Conservation (phyloP, 495 filamentous ascomycete species). For the Xylaria palmicola region DNA sequence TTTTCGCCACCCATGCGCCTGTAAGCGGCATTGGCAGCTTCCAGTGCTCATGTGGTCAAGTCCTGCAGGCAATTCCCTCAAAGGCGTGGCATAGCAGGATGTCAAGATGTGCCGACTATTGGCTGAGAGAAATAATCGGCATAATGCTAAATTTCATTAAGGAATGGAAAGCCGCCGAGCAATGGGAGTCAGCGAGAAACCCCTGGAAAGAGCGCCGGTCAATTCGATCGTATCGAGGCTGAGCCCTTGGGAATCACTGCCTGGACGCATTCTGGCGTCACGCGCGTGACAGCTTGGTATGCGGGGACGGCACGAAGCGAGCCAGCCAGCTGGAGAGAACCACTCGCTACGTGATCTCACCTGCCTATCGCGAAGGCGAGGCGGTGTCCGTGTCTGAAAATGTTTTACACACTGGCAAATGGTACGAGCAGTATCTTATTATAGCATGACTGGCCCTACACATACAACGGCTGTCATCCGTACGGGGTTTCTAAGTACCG, state of each 20-base stretch:
- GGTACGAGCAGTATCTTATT: constrained; percentile 1
- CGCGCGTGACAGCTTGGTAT: constrained; percentile 9
- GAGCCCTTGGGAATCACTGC: constrained; percentile 4
- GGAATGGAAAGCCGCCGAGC: not conserved
- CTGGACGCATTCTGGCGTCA: constrained; percentile 8
- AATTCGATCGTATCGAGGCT: constrained; percentile 7
- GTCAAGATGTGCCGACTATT: not conserved
- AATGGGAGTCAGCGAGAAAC: not conserved
- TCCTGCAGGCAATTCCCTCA: not conserved
- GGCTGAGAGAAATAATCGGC: not conserved
- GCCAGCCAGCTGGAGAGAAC: constrained; percentile 4
- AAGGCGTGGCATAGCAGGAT: not conserved
- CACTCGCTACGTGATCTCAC: constrained; percentile 2
- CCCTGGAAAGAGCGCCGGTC: not conserved
- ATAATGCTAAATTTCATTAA: not conserved
- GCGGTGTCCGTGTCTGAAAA: not conserved
- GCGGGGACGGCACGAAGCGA: constrained; percentile 13
- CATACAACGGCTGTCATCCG: not conserved
- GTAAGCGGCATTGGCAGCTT: not conserved
- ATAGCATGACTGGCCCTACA: not conserved
- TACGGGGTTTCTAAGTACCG: not conserved
- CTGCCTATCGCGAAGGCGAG: constrained; percentile 12
- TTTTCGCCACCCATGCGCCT: not conserved
- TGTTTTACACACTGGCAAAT: not conserved
- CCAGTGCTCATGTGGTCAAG: not conserved